These are phyloP conservation scores for Cladosporium colombiae DNA, from an alignment of 2,329 filamentous ascomycete genomes.

Conservation along the genomic window DNA sequence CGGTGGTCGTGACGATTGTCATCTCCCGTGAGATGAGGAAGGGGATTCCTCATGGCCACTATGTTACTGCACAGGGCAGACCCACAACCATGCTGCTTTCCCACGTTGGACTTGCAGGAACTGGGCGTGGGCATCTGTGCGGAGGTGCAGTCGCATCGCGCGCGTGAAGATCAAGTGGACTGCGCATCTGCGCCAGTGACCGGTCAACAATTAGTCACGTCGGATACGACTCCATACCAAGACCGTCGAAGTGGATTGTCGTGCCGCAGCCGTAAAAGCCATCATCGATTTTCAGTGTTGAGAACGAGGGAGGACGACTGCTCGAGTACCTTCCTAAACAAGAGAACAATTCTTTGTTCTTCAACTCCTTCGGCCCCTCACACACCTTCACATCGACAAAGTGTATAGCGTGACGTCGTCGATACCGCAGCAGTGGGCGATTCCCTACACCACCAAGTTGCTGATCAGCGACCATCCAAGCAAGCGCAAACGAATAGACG, in stretches of 20 bases:
- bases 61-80: background rate
- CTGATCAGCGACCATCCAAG: background rate
- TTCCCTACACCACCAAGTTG: background rate
- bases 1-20: background rate
- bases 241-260: background rate
- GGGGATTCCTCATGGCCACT: background rate
- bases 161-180: background rate
- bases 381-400: background rate
- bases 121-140: background rate
- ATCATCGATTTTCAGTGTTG: background rate
- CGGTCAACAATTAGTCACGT: constrained; percentile 1
- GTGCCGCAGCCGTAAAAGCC: background rate
- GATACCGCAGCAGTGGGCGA: background rate
- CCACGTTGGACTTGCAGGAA: background rate
- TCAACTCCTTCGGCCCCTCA: background rate
- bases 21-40: background rate
- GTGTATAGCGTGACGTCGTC: background rate
- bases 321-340: background rate
- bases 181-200: background rate
- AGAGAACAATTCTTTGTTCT: background rate
- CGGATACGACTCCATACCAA: background rate
- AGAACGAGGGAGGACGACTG: background rate
- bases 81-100: constrained; percentile 1
- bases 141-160: background rate
- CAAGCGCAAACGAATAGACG: constrained; percentile 3